A percentile compares a stretch with the other conserved stretches of the same genome.
phyloP scores from a whole-genome alignment of 2,329 filamentous ascomycete genomes.

The Beauveria medogensis region DNA sequence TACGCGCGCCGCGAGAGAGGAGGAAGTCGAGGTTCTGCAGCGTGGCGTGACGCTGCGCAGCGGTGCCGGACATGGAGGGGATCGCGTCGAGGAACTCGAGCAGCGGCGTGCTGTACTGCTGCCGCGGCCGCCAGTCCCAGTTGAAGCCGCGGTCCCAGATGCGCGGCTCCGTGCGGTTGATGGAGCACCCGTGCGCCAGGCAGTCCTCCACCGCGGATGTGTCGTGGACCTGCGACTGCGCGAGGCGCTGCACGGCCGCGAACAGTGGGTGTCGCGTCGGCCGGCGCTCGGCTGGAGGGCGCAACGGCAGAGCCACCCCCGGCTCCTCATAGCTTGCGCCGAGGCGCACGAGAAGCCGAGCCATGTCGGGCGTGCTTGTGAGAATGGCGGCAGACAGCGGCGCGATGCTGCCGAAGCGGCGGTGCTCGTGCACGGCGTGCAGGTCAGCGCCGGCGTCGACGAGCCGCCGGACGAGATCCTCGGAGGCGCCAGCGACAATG shows the following conservation, averaged over 20 bases:
- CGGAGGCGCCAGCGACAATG: not conserved
- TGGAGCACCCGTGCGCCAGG: not conserved
- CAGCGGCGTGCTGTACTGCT: slow-evolving; percentile 1
- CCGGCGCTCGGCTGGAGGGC: not conserved
- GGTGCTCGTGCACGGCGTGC: not conserved
- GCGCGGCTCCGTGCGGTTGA: not conserved
- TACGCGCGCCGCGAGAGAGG: not conserved
- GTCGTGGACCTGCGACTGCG: not conserved
- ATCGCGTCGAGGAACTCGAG: slow-evolving; percentile 1
- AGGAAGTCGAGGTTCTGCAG: not conserved
- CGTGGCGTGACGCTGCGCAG: not conserved
- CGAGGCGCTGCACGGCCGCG: not conserved
- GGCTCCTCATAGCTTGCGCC: not conserved
- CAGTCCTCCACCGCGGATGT: not conserved
- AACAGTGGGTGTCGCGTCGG: not conserved
- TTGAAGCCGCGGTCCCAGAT: slow-evolving; percentile 2
- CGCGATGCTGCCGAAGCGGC: not conserved
- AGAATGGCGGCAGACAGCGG: not conserved
- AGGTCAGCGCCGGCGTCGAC: not conserved
- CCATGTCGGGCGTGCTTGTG: not conserved
- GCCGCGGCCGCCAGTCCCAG: slow-evolving; percentile 4
- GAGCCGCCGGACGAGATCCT: not conserved
- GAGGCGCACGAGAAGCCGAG: not conserved
- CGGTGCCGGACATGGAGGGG: not conserved
- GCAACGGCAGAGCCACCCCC: not conserved